A percentile compares a stretch with the other conserved stretches of the same genome.
phyloP scores from a whole-genome alignment of 805 yeast species.

The Schizosaccharomyces lindneri region DNA sequence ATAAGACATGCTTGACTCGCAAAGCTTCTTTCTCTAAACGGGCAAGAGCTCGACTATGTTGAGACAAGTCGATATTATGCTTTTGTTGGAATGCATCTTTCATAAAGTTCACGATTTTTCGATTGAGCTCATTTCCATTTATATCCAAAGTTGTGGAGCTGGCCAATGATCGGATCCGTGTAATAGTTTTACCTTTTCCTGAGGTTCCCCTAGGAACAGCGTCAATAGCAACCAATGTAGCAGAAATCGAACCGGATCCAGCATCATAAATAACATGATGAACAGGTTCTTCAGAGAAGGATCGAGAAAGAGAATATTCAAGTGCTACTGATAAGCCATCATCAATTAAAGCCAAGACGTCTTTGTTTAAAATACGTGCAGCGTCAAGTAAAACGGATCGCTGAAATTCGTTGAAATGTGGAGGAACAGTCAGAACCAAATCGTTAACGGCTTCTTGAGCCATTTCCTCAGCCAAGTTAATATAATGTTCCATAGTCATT shows the following conservation, averaged over 20 bases:
- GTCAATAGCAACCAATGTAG: slow-evolving; percentile 49
- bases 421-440: slow-evolving; percentile 56
- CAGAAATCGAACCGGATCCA: slow-evolving; percentile 81
- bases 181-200: slow-evolving; percentile 5
- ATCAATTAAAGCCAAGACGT: slow-evolving; percentile 45
- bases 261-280: slow-evolving; percentile 60
- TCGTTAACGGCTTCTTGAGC: slow-evolving; percentile 38
- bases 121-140: slow-evolving; percentile 59
- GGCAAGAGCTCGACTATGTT: slow-evolving; percentile 33
- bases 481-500: slow-evolving; percentile 50
- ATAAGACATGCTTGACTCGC: slow-evolving; percentile 60
- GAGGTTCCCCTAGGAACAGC: slow-evolving; percentile 16
- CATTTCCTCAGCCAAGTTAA: slow-evolving; percentile 34
- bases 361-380: slow-evolving; percentile 40
- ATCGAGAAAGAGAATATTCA: slow-evolving; percentile 42
- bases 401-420: slow-evolving; percentile 36
- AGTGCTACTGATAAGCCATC: slow-evolving; percentile 85
- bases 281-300: slow-evolving; percentile 22
- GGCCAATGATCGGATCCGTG: slow-evolving; percentile 38
- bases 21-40: slow-evolving; percentile 65
- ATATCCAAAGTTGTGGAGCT: slow-evolving; percentile 40
- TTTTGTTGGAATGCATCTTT: slow-evolving; percentile 29
- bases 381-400: slow-evolving; percentile 51
- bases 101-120: slow-evolving; percentile 34
- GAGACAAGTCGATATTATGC: slow-evolving; percentile 20